Conservation (phyloP, 805 yeast genomes). For the Maudiozyma saulgeensis region DNA sequence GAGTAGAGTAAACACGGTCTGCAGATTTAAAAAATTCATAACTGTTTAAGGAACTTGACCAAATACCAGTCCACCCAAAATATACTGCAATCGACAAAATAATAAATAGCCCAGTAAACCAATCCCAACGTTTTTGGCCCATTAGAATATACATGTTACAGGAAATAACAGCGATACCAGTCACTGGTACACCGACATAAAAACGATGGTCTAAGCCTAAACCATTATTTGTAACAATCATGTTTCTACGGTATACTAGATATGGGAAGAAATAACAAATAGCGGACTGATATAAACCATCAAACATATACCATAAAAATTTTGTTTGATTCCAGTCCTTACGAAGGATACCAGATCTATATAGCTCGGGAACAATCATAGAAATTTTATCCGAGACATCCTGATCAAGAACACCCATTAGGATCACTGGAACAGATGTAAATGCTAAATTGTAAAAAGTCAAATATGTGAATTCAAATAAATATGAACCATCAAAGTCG, state of each 20-base stretch:
- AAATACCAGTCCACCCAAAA: slow-evolving; percentile 73
- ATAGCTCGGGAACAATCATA: slow-evolving; percentile 62
- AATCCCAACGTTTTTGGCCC: slow-evolving; percentile 76
- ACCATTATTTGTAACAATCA: slow-evolving; percentile 43
- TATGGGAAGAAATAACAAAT: slow-evolving; percentile 70
- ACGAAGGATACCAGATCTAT: slow-evolving; percentile 63
- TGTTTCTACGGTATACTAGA: slow-evolving; percentile 37
- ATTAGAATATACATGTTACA: slow-evolving; percentile 57
- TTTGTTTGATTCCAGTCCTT: slow-evolving; percentile 63
- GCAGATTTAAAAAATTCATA: slow-evolving; percentile 63
- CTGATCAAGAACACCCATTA: slow-evolving; percentile 71
- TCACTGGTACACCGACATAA: slow-evolving; percentile 60
- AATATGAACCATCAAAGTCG: slow-evolving; percentile 71
- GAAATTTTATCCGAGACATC: slow-evolving; percentile 67
- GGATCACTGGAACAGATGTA: slow-evolving; percentile 72
- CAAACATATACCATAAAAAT: slow-evolving; percentile 65
- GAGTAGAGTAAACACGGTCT: slow-evolving; percentile 51
- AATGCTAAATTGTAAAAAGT: slow-evolving; percentile 78
- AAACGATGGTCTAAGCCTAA: slow-evolving; percentile 60
- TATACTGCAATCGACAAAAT: slow-evolving; percentile 49
- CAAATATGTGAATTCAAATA: slow-evolving; percentile 69
- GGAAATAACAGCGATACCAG: slow-evolving; percentile 56
- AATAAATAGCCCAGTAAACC: slow-evolving; percentile 52
- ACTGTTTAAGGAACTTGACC: slow-evolving; percentile 50
- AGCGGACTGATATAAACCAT: slow-evolving; percentile 70